These are phyloP conservation scores for Rhodamnia argentea DNA, from an alignment of 345 rosid genomes.

Conservation along the genomic window DNA sequence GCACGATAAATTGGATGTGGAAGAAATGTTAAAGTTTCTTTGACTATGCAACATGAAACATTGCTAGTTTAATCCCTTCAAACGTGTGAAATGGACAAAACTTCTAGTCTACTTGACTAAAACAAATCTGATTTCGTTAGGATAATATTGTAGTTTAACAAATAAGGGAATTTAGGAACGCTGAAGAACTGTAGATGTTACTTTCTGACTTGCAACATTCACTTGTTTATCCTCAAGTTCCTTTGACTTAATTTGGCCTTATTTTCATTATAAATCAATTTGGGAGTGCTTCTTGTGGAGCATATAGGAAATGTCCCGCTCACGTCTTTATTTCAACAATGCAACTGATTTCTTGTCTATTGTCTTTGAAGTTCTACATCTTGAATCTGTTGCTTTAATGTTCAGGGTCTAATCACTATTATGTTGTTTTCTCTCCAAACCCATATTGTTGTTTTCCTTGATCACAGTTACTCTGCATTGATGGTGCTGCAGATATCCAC, in stretches of 20 bases:
- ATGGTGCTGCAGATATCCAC: neutral
- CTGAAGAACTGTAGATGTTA: neutral
- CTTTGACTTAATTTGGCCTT: neutral
- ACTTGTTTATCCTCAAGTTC: neutral
- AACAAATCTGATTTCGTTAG: neutral
- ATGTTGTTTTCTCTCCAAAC: neutral
- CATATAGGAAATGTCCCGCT: neutral
- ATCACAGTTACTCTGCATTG: neutral
- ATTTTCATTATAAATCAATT: neutral
- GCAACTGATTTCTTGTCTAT: neutral
- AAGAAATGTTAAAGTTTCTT: neutral
- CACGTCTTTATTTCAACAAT: neutral
- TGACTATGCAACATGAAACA: neutral
- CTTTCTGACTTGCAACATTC: neutral
- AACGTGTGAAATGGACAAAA: neutral
- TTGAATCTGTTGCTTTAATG: neutral
- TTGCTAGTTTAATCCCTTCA: neutral
- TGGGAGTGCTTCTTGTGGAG: neutral
- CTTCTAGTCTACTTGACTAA: neutral
- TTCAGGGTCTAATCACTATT: neutral
- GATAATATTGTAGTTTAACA: neutral
- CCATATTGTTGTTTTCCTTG: neutral
- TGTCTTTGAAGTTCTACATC: neutral
- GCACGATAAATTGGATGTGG: neutral
- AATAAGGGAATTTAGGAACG: neutral